Percentiles rank a stretch among this genome's conserved stretches.
Evolutionary conservation across 2,329 filamentous ascomycete genomes (phyloP).

Genomic region (Aureobasidium zeae): DNA sequence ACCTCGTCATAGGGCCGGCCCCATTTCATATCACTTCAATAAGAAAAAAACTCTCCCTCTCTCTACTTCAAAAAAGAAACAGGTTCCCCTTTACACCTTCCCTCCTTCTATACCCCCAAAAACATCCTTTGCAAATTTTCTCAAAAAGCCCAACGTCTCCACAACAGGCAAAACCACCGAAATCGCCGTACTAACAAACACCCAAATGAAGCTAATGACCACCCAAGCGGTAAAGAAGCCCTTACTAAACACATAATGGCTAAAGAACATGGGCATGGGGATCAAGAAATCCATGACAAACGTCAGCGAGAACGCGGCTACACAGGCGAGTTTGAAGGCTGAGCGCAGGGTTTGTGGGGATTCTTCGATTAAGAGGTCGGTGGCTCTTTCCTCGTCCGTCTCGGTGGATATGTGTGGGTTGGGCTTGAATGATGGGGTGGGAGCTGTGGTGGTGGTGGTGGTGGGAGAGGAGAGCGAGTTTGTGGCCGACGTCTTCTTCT

Average conservation of each 20-base stretch:
- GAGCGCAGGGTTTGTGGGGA: constrained; percentile 27
- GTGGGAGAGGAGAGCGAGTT: neutral
- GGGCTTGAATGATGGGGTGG: no score
- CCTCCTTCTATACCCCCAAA: constrained; percentile 1
- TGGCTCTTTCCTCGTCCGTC: constrained; percentile 5
- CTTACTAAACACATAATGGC: constrained; percentile 33
- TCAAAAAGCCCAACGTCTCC: constrained; percentile 31
- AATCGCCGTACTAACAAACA: constrained; percentile 31
- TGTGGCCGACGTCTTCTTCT: neutral
- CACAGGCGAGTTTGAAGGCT: constrained; percentile 32
- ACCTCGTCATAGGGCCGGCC: no score
- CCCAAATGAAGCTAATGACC: constrained; percentile 32
- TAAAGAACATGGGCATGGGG: constrained; percentile 36
- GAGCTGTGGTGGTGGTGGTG: no score
- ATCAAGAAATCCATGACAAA: constrained; percentile 33
- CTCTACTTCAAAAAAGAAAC: no score
- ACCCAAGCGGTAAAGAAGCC: constrained; percentile 35
- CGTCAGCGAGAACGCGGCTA: constrained; percentile 29
- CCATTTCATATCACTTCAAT: no score
- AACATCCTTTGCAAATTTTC: constrained; percentile 10
- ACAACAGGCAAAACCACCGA: constrained; percentile 32
- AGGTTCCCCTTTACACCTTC: no score
- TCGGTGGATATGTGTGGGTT: neutral
- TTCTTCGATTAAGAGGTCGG: constrained; percentile 24
- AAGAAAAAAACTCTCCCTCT: no score